These are phyloP conservation scores for Coffea canephora DNA, from an alignment of 257 asterid genomes.

Conservation along the genomic window DNA sequence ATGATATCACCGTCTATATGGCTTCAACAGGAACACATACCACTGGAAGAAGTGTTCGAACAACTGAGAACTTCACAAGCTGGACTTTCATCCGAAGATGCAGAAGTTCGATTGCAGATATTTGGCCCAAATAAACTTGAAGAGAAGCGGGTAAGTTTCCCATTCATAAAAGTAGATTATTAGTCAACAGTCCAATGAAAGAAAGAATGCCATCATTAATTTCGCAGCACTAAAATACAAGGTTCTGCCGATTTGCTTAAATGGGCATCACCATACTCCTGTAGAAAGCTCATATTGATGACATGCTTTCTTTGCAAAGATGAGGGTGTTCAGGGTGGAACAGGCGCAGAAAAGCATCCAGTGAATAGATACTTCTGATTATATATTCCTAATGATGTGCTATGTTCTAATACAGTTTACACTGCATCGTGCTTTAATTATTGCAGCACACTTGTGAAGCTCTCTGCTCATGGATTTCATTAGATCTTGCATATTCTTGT, in stretches of 20 bases:
- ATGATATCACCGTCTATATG: background rate
- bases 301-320: background rate
- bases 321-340: background rate
- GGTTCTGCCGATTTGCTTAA: background rate
- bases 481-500: background rate
- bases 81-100: slow-evolving; percentile 34
- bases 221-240: background rate
- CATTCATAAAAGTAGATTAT: background rate
- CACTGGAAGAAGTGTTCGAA: slow-evolving; percentile 26
- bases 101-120: slow-evolving; percentile 20
- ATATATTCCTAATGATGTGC: background rate
- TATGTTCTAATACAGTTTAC: background rate
- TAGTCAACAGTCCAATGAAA: background rate
- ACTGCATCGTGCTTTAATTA: background rate
- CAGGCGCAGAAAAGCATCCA: background rate
- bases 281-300: background rate
- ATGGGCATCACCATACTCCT: background rate
- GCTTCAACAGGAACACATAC: slow-evolving; percentile 25
- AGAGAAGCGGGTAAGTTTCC: slow-evolving; percentile 27
- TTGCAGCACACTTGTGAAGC: background rate
- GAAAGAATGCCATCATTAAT: background rate
- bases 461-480: background rate
- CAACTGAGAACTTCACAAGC: slow-evolving; percentile 26
- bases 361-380: background rate
- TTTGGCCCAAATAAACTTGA: slow-evolving; percentile 35